phyloP scores from a whole-genome alignment of 2,329 filamentous ascomycete species.

The Arachnopeziza araneosa region DNA sequence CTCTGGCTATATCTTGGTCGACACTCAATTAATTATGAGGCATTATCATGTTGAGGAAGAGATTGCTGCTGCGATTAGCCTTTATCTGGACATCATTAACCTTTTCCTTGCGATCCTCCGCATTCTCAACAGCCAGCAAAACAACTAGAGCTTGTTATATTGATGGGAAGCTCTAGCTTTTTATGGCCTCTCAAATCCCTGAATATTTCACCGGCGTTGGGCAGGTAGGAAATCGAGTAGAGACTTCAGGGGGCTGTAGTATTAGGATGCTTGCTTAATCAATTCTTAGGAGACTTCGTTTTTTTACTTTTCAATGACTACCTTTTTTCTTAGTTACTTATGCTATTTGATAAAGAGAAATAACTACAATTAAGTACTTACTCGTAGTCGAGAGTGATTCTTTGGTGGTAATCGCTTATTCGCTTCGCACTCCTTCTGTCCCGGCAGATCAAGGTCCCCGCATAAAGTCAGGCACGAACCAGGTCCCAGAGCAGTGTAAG shows the following conservation, averaged over 20 bases:
- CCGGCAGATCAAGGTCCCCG: not conserved
- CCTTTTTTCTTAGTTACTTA: not conserved
- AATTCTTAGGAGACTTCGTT: too few relatives aligned
- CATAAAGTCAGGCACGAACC: not conserved
- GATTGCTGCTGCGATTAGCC: constrained; percentile 88
- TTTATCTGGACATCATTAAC: constrained; percentile 97
- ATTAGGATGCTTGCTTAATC: not conserved
- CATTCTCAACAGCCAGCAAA: constrained; percentile 92
- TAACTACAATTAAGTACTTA: not conserved
- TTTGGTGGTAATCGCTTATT: not conserved
- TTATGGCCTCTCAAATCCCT: not conserved
- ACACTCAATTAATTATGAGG: constrained; percentile 92
- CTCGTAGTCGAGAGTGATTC: not conserved
- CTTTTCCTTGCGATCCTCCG: constrained; percentile 91
- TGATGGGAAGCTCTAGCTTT: not conserved
- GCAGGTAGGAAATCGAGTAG: not conserved
- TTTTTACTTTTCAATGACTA: not conserved
- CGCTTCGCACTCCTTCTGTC: not conserved
- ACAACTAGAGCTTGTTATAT: constrained; percentile 58
- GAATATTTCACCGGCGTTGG: not conserved
- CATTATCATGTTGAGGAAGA: constrained; percentile 98
- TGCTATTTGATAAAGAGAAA: not conserved
- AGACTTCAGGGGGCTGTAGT: not conserved
- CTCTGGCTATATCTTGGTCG: constrained; percentile 89
- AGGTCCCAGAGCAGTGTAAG: not conserved